phyloP scores from a whole-genome alignment of 768 basidiomycete genomes.

The Tephrocybe sp. region DNA sequence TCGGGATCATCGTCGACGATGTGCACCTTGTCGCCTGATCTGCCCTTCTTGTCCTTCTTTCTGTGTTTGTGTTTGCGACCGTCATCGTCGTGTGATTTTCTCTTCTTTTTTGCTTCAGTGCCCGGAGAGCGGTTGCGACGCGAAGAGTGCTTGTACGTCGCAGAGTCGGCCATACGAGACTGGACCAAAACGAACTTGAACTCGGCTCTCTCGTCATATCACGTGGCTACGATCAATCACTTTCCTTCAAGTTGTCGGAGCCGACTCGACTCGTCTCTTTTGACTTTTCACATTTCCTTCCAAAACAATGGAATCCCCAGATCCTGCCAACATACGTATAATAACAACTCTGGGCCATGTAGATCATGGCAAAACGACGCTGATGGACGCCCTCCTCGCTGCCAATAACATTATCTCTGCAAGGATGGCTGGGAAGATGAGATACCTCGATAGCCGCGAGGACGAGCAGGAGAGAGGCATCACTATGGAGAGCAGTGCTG shows the following conservation, averaged over 20 bases:
- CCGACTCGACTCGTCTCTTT: background rate
- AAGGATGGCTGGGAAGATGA: slow-evolving; percentile 92
- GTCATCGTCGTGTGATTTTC: slow-evolving; percentile 50
- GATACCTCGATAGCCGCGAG: slow-evolving; percentile 93
- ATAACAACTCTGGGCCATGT: slow-evolving; percentile 88
- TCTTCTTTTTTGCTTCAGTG: slow-evolving; percentile 48
- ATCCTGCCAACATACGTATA: slow-evolving; percentile 58
- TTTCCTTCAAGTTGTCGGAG: slow-evolving; percentile 1
- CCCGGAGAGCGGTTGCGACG: slow-evolving; percentile 36
- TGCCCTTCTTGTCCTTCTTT: slow-evolving; percentile 45
- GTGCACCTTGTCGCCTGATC: slow-evolving; percentile 23
- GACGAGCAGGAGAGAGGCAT: slow-evolving; percentile 98
- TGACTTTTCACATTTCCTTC: background rate
- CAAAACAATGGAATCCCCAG: slow-evolving; percentile 31
- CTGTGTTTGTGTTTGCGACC: slow-evolving; percentile 34
- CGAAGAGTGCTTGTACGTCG: slow-evolving; percentile 21
- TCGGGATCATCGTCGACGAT: slow-evolving; percentile 72
- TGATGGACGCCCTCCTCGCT: slow-evolving; percentile 92
- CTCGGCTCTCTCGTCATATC: slow-evolving; percentile 15
- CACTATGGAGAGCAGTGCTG: slow-evolving; percentile 97
- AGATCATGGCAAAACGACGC: slow-evolving; percentile 95
- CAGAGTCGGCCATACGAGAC: slow-evolving; percentile 14
- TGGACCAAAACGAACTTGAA: background rate
- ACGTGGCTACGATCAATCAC: slow-evolving; percentile 16
- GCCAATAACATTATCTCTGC: slow-evolving; percentile 97